Conservation (phyloP, 176 grass and related monocot genomes). For the Alopecurus myosuroides region DNA sequence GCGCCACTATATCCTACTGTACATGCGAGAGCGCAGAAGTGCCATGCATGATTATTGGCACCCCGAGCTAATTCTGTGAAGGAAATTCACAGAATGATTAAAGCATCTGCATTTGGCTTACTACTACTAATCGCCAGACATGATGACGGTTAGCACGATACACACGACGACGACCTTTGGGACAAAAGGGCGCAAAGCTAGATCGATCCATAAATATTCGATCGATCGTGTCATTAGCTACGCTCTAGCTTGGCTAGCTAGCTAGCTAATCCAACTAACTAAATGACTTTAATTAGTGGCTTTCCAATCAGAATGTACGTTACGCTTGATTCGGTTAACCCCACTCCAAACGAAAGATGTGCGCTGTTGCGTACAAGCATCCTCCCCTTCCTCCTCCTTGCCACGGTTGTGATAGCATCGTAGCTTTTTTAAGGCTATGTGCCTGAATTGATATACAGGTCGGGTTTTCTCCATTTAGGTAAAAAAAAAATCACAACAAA, state of each 20-base stretch:
- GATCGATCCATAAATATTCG: neutral
- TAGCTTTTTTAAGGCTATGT: too few species aligned
- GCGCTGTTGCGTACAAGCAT: constrained; percentile 45
- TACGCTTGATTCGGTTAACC: constrained; percentile 2
- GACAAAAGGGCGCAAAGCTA: constrained; percentile 12
- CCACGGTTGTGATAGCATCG: neutral
- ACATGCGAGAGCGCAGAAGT: neutral
- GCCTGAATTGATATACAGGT: too few species aligned
- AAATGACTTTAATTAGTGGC: constrained; percentile 33
- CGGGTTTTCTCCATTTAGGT: too few species aligned
- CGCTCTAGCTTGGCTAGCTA: neutral
- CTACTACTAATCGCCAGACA: constrained; percentile 28
- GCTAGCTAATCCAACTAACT: neutral
- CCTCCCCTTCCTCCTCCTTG: neutral
- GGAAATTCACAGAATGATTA: too few species aligned
- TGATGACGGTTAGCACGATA: constrained; percentile 33
- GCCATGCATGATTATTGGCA: neutral
- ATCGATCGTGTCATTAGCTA: constrained; percentile 18
- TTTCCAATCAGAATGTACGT: neutral
- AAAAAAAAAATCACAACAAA: too few species aligned
- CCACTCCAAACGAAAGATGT: neutral
- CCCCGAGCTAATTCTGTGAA: neutral
- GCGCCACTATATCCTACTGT: neutral
- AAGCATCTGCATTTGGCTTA: neutral
- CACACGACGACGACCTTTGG: neutral